A percentile compares a stretch with the other conserved stretches of the same genome.
These are phyloP conservation scores for Neospermospora avenae DNA, from an alignment of 2,329 filamentous ascomycete genomes.

Conservation along the genomic window DNA sequence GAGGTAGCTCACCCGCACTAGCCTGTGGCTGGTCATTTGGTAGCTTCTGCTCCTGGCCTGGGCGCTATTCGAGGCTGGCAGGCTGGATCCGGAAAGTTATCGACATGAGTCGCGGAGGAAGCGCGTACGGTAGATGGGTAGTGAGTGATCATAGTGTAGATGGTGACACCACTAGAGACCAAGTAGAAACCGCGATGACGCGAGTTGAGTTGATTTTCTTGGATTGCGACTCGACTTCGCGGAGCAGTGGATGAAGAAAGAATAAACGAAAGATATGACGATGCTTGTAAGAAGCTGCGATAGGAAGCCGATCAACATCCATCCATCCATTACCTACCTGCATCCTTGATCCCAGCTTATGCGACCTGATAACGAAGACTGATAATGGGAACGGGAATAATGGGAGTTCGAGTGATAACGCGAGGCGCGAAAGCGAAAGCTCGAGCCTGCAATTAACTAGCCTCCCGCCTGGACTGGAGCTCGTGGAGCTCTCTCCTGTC, in stretches of 20 bases:
- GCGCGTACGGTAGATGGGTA: not conserved
- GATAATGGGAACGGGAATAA: too few relatives aligned
- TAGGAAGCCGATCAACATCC: not conserved
- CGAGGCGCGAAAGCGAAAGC: constrained; percentile 6
- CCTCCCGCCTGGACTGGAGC: too few relatives aligned
- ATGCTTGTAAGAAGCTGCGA: not conserved
- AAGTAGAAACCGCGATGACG: not conserved
- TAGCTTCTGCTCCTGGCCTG: not conserved
- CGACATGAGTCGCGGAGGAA: constrained; percentile 1
- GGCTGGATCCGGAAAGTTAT: constrained; percentile 9
- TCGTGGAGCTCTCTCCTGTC: too few relatives aligned
- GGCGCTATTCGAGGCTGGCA: constrained; percentile 5
- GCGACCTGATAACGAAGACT: too few relatives aligned
- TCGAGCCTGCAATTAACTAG: constrained; percentile 5
- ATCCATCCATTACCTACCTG: not conserved
- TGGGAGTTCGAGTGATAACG: constrained; percentile 3
- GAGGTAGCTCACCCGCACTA: too few relatives aligned
- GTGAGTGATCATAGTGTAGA: too few relatives aligned
- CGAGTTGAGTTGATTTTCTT: not conserved
- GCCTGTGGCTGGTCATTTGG: constrained; percentile 10
- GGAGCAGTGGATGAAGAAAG: too few relatives aligned
- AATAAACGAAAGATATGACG: too few relatives aligned
- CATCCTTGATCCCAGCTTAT: too few relatives aligned
- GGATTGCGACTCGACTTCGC: too few relatives aligned
- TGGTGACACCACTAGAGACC: too few relatives aligned